Evolutionary conservation across 768 basidiomycete genomes (phyloP), one percentile per base, ranked within the genome.

Genomic region (Suillus alpinus): DNA sequence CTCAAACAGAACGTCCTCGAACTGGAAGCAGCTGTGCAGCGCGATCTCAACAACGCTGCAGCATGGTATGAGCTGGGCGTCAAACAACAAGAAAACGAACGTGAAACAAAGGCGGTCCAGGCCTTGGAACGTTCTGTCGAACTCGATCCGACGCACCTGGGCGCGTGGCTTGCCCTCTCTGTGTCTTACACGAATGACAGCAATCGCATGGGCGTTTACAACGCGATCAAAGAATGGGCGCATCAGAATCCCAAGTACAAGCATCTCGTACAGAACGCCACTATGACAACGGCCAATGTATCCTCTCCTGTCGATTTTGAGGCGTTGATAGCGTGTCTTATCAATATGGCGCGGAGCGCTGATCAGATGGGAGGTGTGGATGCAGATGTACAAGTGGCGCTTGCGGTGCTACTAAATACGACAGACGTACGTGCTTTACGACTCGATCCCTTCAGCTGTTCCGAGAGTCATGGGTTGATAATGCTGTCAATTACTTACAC

Each of bases 61-160:
- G 89, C 88, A 9, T 99, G 97, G 97, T 95, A 84, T 69, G 85
- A 90, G 65, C 87, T 98, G 55, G 97, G 97, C 29, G 88, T 99
- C 53, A 95, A 92, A 74, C 97, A 98, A 69, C 97, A 99, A 73
- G 95, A 97, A 75, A 97, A 95, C 71, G 97, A 99, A 73, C 87
- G 95, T 16, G 97, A 99, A 75, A 81, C 83, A 8, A 88, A 93
- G 67, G 97, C 97, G 4, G 83, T 98, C 44, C 82, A 87, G 58
- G 97, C 97, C 2, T 82, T 99, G 20, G 78, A 82, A 53, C 88
- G 88, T 59, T 88, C 94, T 10, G 77, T 94, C 56, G 86, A 91
- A 62, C 83, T 98, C 39, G 90, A 96, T 66, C 87, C 94, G 3
- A 71, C 81, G 3, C 84, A 89, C 66, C 79, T 91, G 1, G 82